Percentiles rank a stretch among this genome's conserved stretches.
Evolutionary conservation across 208 protist genomes (phyloP).

Genomic region (Leishmania martiniquensis): DNA sequence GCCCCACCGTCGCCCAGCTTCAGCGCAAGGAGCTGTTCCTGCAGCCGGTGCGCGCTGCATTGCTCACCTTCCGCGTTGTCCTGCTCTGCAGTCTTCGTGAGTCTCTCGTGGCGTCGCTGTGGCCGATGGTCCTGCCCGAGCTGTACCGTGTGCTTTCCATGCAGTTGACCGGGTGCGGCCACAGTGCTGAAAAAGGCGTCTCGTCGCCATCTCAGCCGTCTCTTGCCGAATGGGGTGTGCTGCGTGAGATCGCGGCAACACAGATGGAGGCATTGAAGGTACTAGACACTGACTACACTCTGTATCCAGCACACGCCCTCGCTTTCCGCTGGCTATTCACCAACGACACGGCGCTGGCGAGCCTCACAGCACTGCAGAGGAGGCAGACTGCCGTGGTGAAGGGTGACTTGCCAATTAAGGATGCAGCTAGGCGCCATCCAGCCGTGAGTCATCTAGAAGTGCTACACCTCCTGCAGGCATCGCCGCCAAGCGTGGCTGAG

Average conservation of each 20-base stretch:
- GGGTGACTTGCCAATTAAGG: neutral
- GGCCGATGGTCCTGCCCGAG: constrained; percentile 58
- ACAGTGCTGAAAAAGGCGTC: neutral
- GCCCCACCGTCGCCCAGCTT: constrained; percentile 20
- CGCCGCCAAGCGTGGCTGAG: neutral
- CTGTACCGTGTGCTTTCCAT: constrained; percentile 19
- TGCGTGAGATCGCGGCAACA: constrained; percentile 41
- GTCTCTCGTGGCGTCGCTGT: constrained; percentile 42
- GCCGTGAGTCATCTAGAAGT: constrained; percentile 23
- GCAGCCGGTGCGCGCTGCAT: constrained; percentile 34
- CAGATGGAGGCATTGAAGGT: constrained; percentile 74
- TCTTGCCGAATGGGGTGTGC: constrained; percentile 1
- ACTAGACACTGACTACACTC: constrained; percentile 47
- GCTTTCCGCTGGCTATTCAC: constrained; percentile 41
- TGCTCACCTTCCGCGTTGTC: constrained; percentile 71
- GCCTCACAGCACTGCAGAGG: constrained; percentile 6
- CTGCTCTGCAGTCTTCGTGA: constrained; percentile 33
- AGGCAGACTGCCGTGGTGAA: neutral
- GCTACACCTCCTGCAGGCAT: constrained; percentile 13
- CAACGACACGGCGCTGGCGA: constrained; percentile 19
- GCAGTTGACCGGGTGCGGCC: neutral
- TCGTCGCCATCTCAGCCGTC: neutral
- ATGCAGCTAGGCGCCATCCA: neutral
- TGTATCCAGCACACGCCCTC: constrained; percentile 36
- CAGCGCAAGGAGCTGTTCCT: constrained; percentile 28